Evolutionary conservation across 345 rosid genomes (phyloP), one percentile per base, ranked within the genome.

Genomic region (Melaleuca quinquenervia): DNA sequence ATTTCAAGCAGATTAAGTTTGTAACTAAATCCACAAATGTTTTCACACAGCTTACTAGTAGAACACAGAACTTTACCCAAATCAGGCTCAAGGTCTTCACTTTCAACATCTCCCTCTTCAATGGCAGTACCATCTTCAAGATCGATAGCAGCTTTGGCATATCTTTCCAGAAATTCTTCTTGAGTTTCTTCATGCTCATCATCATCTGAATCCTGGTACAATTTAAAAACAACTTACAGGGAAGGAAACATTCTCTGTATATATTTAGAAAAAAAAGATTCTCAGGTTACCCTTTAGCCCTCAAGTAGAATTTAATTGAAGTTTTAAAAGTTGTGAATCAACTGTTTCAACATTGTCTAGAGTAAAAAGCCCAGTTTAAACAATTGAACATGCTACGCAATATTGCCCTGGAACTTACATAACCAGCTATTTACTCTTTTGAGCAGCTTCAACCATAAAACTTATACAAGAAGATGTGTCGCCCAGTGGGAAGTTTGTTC

Each of bases 141-240:
- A 45, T 89, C 95, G 70, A 87, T 88, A 56, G 99, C 99, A 51
- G 93, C 93, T 91, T 88, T 88, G 64, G 98, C 98, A 93, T 96
- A 93, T 87, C 98, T 94, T 89, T 95, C 95, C 55, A 96, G 89
- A 88, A 95, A 94, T 87, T 96, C 94, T 90, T 94, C 95, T 86
- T 95, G 94, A 7, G 98, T 96, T 96, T 95, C 98, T 88, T 94
- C 98, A 84, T 78, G 90, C 64, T 95, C 97, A 50, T 93, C 96
- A 50, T 86, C 92, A 91, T 93, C 97, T 3, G 98, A 96, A 85
- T 96, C 98, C 99, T 96, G 89, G 84, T 85, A 51, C 53, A 86
- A 24, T 89, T 21, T 85, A 82, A 87, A 74, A 82, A 78, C 22
- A 11, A 26, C 10, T 6, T 48, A 86, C 13, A 50, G 75, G 1